A percentile compares a stretch with the other conserved stretches of the same genome.
Conservation (phyloP, 2,329 filamentous ascomycete genomes). For the Tolypocladium tropicale region DNA sequence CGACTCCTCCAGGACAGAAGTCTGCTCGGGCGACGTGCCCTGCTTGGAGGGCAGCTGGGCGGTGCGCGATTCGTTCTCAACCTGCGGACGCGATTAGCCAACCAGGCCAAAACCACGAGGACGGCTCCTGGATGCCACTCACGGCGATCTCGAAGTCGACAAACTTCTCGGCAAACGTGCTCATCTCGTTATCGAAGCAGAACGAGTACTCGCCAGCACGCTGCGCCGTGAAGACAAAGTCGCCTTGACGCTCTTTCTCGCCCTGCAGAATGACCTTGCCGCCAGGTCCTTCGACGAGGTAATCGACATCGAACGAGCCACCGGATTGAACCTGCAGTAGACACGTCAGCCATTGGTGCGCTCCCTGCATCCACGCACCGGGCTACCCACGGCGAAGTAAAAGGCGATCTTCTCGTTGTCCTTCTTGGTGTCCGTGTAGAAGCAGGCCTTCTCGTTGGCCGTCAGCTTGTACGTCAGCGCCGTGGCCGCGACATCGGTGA, state of each 20-base stretch:
- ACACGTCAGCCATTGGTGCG: not conserved
- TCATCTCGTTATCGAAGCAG: conserved; percentile 99
- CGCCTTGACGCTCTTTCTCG: conserved; percentile 85
- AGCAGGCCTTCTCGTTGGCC: conserved; percentile 92
- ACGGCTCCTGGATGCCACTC: not conserved
- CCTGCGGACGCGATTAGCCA: conserved; percentile 35
- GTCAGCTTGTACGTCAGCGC: conserved; percentile 87
- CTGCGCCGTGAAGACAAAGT: conserved; percentile 95
- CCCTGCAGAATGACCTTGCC: conserved; percentile 77
- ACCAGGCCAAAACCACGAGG: too few species aligned
- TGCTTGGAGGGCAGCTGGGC: conserved; percentile 77
- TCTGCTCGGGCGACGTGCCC: conserved; percentile 81
- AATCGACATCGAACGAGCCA: conserved; percentile 95
- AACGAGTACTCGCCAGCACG: conserved; percentile 84
- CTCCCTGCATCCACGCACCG: not conserved
- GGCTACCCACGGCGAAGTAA: conserved; percentile 79
- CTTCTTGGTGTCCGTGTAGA: conserved; percentile 73
- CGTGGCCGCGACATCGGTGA: conserved; percentile 68
- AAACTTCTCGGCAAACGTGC: conserved; percentile 92
- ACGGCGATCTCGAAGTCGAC: conserved; percentile 95
- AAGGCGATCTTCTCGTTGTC: conserved; percentile 86
- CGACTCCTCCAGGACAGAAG: conserved; percentile 79
- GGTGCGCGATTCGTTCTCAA: conserved; percentile 76
- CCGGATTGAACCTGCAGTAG: conserved; percentile 79
- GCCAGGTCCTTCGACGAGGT: conserved; percentile 72